Evolutionary conservation across 179 eudicot species (phyloP), one percentile per base, ranked within the genome.

Genomic region (Gypsophila paniculata): DNA sequence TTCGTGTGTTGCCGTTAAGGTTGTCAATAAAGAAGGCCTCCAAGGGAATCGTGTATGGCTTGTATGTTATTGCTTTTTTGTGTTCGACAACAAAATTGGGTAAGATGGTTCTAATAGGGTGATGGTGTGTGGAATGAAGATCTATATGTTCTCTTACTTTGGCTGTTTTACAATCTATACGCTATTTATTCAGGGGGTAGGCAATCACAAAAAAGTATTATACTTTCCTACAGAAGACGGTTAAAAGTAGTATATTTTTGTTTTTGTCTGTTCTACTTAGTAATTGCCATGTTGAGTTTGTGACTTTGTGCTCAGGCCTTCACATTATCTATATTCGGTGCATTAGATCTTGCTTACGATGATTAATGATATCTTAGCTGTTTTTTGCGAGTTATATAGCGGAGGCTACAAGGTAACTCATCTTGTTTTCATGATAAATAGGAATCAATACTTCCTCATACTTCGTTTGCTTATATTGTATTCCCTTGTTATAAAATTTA

Each of bases 21-120:
- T 89, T 57, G 89, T 89, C 25, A 89, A 89, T 81, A 89, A 89
- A 69, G 88, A 87, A 67, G 95, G 95, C 23, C 90, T 87, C 70
- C 95, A 89, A 65, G 95, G 95, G 14, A 91, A 89, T 81, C 76
- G 91, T 0, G 95, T 87, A 73, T 89, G 95, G 95, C 91, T 89
- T 25, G 92, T 88, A 79, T 70, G 88, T 77, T 71, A 15, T 21
- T 52, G 51, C 21, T 18, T 65, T 62, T n/a, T 4, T 22, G 4
- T 38, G 22, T 19, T 64, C 2, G 52, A 10, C 14, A 58, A 58
- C 46, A 21, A 22, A 8, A 58, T 58, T 54, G 23, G 23, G 23
- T 18, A 54, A 18, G 59, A 54, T 18, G 59, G 59, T 54, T 54
- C 23, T 19, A 54, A 10, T n/a, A 6, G 23, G 23, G 17, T 18